phyloP scores from a whole-genome alignment of 345 rosid species.

The Heritiera fomes region DNA sequence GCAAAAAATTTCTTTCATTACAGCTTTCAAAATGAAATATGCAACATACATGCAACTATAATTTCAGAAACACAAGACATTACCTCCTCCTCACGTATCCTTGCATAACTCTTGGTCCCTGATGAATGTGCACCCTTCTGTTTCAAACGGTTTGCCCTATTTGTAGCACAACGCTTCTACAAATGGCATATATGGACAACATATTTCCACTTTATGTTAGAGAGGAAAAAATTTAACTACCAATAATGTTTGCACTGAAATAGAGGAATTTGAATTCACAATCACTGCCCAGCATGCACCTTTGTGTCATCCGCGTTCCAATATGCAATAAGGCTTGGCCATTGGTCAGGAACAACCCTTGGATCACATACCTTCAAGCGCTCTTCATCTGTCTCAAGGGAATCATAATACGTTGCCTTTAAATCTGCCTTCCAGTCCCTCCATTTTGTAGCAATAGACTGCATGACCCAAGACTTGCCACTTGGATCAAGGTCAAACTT shows the following conservation, averaged over 20 bases:
- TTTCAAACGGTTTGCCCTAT: constrained; percentile 38
- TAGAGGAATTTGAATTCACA: neutral
- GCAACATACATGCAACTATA: constrained; percentile 1
- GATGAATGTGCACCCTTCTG: constrained; percentile 27
- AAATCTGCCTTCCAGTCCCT: constrained; percentile 40
- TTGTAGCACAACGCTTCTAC: constrained; percentile 33
- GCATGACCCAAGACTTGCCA: constrained; percentile 36
- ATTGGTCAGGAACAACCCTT: constrained; percentile 42
- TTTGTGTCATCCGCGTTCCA: constrained; percentile 41
- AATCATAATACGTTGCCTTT: constrained; percentile 33
- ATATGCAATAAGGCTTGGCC: constrained; percentile 34
- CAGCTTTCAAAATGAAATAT: neutral
- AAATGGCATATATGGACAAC: constrained; percentile 11
- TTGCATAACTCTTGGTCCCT: constrained; percentile 44
- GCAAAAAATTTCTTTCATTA: constrained; percentile 3
- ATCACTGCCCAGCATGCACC: constrained; percentile 23
- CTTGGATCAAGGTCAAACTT: constrained; percentile 37
- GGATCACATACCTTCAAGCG: constrained; percentile 31
- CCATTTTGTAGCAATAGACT: constrained; percentile 38
- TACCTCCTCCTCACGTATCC: constrained; percentile 47
- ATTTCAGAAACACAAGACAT: constrained; percentile 7
- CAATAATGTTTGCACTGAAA: neutral
- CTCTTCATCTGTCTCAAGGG: constrained; percentile 42
- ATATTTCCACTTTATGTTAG: neutral
- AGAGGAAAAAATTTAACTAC: neutral